phyloP scores from a whole-genome alignment of 768 basidiomycete genomes.

The Tulasnella sp. region DNA sequence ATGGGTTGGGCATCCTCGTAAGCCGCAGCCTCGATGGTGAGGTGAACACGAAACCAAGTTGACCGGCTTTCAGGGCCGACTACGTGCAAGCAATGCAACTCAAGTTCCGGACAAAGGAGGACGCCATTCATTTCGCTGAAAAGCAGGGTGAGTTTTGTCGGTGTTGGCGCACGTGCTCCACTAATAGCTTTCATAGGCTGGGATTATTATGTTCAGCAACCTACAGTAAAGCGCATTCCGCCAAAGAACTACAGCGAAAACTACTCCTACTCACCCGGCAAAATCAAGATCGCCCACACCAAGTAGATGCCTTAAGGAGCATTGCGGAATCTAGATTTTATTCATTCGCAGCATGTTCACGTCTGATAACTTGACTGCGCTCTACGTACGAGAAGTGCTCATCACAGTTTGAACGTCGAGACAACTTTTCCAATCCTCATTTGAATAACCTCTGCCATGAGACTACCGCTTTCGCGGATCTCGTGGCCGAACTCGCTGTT shows the following conservation, averaged over 20 bases:
- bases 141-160: constrained; percentile 61
- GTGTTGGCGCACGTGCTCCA: neutral
- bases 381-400: neutral
- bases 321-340: neutral
- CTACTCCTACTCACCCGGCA: constrained; percentile 70
- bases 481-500: constrained; percentile 35
- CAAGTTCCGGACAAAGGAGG: constrained; percentile 75
- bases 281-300: constrained; percentile 73
- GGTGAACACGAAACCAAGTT: neutral
- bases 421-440: constrained; percentile 64
- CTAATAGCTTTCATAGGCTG: constrained; percentile 45
- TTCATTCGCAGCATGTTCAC: neutral
- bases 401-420: constrained; percentile 33
- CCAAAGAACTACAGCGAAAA: constrained; percentile 90
- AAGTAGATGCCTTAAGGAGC: constrained; percentile 49
- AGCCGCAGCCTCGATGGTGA: constrained; percentile 30
- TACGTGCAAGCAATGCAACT: constrained; percentile 89
- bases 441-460: constrained; percentile 43
- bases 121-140: constrained; percentile 90
- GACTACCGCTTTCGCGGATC: constrained; percentile 37
- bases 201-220: constrained; percentile 80
- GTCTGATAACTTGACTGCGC: neutral
- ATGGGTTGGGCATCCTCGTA: constrained; percentile 97
- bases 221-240: constrained; percentile 49
- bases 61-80: constrained; percentile 52